Evolutionary conservation across 129 eudicot genomes (phyloP).

Genomic region (Heracleum sosnowskyi): DNA sequence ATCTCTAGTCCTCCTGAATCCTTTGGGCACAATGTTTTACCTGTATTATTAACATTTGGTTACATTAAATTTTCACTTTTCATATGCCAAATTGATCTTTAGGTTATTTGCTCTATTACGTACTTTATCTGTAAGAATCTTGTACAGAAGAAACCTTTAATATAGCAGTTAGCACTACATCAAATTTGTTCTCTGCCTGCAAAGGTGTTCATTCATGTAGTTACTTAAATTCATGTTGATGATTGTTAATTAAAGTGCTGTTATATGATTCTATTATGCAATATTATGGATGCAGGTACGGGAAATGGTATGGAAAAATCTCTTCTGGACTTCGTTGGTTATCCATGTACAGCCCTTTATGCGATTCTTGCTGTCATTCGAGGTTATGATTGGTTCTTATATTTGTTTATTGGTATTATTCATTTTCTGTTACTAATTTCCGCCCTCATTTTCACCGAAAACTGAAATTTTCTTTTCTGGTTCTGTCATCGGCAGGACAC

Average conservation of each 20-base stretch:
- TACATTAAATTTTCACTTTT: neutral
- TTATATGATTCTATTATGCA: neutral
- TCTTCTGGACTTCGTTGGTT: conserved; percentile 73
- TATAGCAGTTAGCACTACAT: neutral
- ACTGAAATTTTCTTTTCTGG: neutral
- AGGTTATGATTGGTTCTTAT: conserved; percentile 31
- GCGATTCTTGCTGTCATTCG: conserved; percentile 68
- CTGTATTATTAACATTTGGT: neutral
- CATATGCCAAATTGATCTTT: neutral
- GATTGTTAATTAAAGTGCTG: neutral
- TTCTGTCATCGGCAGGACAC: conserved; percentile 49
- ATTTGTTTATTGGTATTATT: neutral
- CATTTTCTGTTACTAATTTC: neutral
- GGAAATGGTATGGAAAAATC: conserved; percentile 97
- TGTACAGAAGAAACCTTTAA: neutral
- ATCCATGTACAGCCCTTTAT: conserved; percentile 65
- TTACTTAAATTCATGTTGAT: neutral
- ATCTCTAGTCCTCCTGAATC: neutral
- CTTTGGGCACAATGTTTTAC: neutral
- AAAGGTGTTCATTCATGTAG: neutral
- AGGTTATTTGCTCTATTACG: neutral
- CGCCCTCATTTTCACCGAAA: neutral
- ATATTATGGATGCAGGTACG: conserved; percentile 56
- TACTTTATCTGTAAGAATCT: neutral
- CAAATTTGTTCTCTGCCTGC: neutral